Percentiles rank a stretch among this genome's conserved stretches.
These are phyloP conservation scores for Candida albicans DNA, from an alignment of 1,139 yeast genomes.

Conservation along the genomic window DNA sequence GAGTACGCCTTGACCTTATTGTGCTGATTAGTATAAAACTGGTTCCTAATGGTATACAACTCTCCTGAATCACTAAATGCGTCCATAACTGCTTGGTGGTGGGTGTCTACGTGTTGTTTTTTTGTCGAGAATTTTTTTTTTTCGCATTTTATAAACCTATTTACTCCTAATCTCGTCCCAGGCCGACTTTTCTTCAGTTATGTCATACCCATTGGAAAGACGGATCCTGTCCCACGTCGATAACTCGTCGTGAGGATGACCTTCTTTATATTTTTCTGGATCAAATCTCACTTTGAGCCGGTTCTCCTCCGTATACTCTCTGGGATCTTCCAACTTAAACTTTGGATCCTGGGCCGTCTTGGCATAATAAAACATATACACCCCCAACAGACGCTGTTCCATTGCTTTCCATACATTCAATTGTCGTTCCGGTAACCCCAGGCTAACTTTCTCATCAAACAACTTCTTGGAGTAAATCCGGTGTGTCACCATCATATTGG, in stretches of 20 bases:
- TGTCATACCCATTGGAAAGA: conserved; percentile 25
- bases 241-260: neutral
- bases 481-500: conserved; percentile 24
- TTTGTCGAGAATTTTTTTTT: conserved; percentile 2
- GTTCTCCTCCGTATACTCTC: neutral
- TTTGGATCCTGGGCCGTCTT: conserved; percentile 35
- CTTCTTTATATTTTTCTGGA: conserved; percentile 7
- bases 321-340: conserved; percentile 17
- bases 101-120: neutral
- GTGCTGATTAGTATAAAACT: conserved; percentile 50
- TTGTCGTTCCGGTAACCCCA: conserved; percentile 12
- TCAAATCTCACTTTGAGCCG: conserved; percentile 4
- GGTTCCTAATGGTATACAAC: conserved; percentile 44
- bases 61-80: conserved; percentile 44
- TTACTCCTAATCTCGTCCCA: conserved; percentile 17
- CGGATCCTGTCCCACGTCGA: conserved; percentile 32
- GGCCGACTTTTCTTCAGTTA: conserved; percentile 9
- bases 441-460: conserved; percentile 18
- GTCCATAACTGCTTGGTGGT: conserved; percentile 27
- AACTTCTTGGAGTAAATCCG: conserved; percentile 25
- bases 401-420: conserved; percentile 37
- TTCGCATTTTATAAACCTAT: neutral
- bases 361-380: conserved; percentile 38
- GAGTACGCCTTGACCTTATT: conserved; percentile 34
- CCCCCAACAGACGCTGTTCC: conserved; percentile 37